A percentile compares a stretch with the other conserved stretches of the same genome.
phyloP scores from a whole-genome alignment of 371 early-diverging fungal genomes.

The Rhizopus stolonifer region DNA sequence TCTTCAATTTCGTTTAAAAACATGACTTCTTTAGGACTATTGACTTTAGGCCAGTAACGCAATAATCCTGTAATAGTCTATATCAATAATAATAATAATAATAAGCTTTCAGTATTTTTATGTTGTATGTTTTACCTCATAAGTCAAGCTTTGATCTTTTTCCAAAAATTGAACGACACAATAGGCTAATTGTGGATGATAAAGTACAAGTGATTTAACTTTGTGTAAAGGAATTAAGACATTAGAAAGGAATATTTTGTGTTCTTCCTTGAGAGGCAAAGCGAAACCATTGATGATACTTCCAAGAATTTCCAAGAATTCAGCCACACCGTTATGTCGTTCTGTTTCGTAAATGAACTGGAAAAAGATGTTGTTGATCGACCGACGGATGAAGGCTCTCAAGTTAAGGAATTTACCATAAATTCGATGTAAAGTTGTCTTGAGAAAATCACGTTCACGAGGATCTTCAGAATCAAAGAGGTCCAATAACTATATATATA shows the following conservation, averaged over 20 bases:
- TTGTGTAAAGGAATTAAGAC: constrained; percentile 94
- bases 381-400: constrained; percentile 92
- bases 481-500: constrained; percentile 83
- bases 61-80: constrained; percentile 84
- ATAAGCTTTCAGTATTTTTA: not conserved
- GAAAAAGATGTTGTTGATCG: constrained; percentile 95
- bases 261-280: constrained; percentile 93
- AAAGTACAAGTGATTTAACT: constrained; percentile 82
- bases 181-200: constrained; percentile 94
- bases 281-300: constrained; percentile 98
- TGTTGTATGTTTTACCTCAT: constrained; percentile 59
- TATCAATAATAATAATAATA: not conserved
- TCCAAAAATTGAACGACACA: constrained; percentile 96
- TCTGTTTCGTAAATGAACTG: constrained; percentile 94
- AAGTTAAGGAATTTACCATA: constrained; percentile 95
- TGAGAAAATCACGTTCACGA: constrained; percentile 92
- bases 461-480: constrained; percentile 96
- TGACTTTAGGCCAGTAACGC: constrained; percentile 96
- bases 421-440: constrained; percentile 94
- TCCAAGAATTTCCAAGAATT: constrained; percentile 92
- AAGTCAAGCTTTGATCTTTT: constrained; percentile 87
- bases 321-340: constrained; percentile 93
- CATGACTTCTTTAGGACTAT: constrained; percentile 96
- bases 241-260: constrained; percentile 85
- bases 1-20: constrained; percentile 95